Base-by-base conservation (phyloP, 1,284 basidiomycete genomes). In the Lentinula novae-zelandiae region DNA sequence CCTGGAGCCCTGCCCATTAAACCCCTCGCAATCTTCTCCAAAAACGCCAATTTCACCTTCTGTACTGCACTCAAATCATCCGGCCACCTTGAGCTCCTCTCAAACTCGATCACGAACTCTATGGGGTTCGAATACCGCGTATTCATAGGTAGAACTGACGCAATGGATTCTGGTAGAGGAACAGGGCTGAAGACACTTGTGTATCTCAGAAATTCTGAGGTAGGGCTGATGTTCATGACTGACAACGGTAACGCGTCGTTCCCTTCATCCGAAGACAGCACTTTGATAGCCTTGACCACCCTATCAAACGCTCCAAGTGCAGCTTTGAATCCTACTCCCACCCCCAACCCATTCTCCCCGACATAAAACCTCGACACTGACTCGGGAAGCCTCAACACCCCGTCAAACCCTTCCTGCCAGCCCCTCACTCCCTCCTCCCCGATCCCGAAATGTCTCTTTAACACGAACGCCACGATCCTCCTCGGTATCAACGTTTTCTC, bases 61-160 rank as follows among this genome's bases (percentile, higher is more conserved):
- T 98, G 96, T 52, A 98, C 91, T 0, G 95, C 95, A 15, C 81
- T 82, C 1, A 99, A 81, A 68, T 99, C 95, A 69, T 98, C 95
- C 0, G 97, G 97, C 97, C 97, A 99, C 65, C 86, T 84, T 0
- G 90, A 89, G 0, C 94, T 96, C 63, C 89, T 90, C 73, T 97
- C 95, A 67, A 97, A 96, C 72, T 95, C 91, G 44, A 98, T 72
- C 27, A 93, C 72, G 55, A 94, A 75, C 17, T 91, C 84, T 66
- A 95, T 90, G 1, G 83, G 79, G 0, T 87, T 83, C 9, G 89
- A 70, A 69, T 89, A 90, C 39, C 85, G 82, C 58, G 92, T 82
- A 64, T 84, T 82, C 17, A 71, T 67, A 0, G 85, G 84, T 1
- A 89, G 70, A 1, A 74, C 66, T 0, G 76, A 65, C 3, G 77